A percentile compares a stretch with the other conserved stretches of the same genome.
Evolutionary conservation across 2,329 filamentous ascomycete genomes (phyloP).

Genomic region (Ophiostoma populinum): DNA sequence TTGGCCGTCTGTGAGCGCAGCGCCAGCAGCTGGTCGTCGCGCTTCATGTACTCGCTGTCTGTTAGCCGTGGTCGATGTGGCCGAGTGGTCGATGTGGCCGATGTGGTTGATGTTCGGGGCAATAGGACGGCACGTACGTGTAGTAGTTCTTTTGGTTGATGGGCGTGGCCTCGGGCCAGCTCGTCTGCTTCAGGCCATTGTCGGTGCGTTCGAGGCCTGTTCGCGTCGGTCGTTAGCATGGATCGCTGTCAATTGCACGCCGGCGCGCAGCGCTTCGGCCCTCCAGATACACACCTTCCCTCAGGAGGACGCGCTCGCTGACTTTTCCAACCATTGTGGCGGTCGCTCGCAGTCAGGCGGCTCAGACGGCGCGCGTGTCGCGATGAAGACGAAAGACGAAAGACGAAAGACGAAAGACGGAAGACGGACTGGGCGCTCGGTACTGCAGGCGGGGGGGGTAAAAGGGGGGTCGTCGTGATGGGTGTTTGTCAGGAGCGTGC

Average conservation of each 20-base stretch:
- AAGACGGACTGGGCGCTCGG: no score
- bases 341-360: background rate
- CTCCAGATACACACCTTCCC: conserved; percentile 32
- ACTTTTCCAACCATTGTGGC: conserved; percentile 43
- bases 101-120: no score
- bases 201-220: conserved; percentile 87
- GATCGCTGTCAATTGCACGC: background rate
- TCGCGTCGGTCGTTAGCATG: background rate
- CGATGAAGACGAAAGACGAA: no score
- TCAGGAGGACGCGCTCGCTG: conserved; percentile 44
- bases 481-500: background rate
- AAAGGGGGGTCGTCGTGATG: no score
- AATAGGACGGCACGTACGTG: no score
- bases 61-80: no score
- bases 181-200: conserved; percentile 93
- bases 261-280: no score
- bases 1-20: conserved; percentile 73
- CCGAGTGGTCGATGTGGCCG: no score
- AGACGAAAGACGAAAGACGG: no score
- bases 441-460: no score
- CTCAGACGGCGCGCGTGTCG: background rate
- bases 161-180: conserved; percentile 78
- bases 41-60: conserved; percentile 82
- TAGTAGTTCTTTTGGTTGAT: conserved; percentile 99
- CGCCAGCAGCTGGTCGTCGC: conserved; percentile 88